phyloP scores from a whole-genome alignment of 257 asterid species.

The Nyctanthes arbortristis region DNA sequence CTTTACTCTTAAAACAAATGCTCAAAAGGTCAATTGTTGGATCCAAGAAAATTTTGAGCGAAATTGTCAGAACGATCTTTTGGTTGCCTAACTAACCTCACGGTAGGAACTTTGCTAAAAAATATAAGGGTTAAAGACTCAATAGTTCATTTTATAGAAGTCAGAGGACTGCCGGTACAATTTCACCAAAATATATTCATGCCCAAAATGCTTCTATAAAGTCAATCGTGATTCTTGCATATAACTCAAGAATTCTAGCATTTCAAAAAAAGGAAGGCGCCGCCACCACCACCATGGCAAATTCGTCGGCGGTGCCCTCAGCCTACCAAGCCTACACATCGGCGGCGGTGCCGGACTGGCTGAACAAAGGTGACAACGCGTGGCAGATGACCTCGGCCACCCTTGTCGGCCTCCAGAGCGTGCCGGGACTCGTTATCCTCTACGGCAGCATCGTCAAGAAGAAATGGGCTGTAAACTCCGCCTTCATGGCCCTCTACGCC shows the following conservation, averaged over 20 bases:
- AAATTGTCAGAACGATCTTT: no score
- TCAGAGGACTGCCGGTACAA: neutral
- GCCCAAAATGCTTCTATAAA: neutral
- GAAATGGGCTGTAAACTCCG: slow-evolving; percentile 66
- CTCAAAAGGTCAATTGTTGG: no score
- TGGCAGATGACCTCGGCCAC: slow-evolving; percentile 72
- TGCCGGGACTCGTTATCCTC: slow-evolving; percentile 61
- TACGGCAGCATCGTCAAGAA: slow-evolving; percentile 66
- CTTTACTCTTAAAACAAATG: no score
- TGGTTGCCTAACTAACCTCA: no score
- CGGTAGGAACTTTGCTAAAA: neutral
- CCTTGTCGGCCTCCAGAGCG: slow-evolving; percentile 63
- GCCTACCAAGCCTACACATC: slow-evolving; percentile 53
- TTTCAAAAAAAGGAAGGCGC: no score
- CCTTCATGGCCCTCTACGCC: slow-evolving; percentile 70
- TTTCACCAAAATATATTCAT: neutral
- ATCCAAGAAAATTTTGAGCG: no score
- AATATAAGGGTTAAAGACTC: no score
- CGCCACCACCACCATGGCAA: slow-evolving; percentile 24
- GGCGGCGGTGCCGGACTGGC: slow-evolving; percentile 52
- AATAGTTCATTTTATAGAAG: no score
- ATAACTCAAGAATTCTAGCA: neutral
- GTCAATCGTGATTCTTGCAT: neutral
- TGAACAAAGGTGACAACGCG: slow-evolving; percentile 71
- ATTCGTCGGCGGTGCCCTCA: slow-evolving; percentile 36